These are phyloP conservation scores for Trebouxia sp. DNA, from an alignment of 139 green algal genomes.

Conservation along the genomic window DNA sequence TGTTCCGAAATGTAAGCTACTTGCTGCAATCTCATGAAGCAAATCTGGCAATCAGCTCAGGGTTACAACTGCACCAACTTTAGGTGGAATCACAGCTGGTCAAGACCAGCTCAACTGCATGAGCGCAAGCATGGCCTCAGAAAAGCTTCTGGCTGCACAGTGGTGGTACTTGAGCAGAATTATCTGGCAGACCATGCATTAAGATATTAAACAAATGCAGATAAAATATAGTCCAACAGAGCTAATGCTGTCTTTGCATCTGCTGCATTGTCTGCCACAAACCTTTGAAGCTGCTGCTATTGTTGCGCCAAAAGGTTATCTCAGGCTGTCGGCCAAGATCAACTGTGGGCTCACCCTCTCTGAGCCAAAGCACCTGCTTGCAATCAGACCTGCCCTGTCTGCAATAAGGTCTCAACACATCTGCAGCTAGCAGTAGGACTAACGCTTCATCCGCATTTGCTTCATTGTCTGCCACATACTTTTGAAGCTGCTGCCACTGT, in stretches of 20 bases:
- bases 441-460: not conserved
- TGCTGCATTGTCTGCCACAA: not conserved
- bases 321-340: not conserved
- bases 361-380: not conserved
- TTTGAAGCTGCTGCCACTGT: not conserved
- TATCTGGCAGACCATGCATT: too few relatives aligned
- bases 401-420: slow-evolving; percentile 63
- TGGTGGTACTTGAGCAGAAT: not conserved
- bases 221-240: too few relatives aligned
- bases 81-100: not conserved
- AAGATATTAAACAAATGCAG: too few relatives aligned
- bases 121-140: not conserved
- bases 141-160: not conserved
- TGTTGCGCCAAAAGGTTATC: not conserved
- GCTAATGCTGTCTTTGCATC: not conserved
- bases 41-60: slow-evolving; percentile 28
- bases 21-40: slow-evolving; percentile 84
- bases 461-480: not conserved
- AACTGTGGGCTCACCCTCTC: not conserved
- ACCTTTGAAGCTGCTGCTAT: not conserved
- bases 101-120: not conserved
- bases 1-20: slow-evolving; percentile 82
- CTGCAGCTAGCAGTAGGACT: slow-evolving; percentile 34
- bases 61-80: not conserved
- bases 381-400: slow-evolving; percentile 51